These are phyloP conservation scores for Globisporangium paroecandrum DNA, from an alignment of 352 stramenopile species.

Conservation along the genomic window DNA sequence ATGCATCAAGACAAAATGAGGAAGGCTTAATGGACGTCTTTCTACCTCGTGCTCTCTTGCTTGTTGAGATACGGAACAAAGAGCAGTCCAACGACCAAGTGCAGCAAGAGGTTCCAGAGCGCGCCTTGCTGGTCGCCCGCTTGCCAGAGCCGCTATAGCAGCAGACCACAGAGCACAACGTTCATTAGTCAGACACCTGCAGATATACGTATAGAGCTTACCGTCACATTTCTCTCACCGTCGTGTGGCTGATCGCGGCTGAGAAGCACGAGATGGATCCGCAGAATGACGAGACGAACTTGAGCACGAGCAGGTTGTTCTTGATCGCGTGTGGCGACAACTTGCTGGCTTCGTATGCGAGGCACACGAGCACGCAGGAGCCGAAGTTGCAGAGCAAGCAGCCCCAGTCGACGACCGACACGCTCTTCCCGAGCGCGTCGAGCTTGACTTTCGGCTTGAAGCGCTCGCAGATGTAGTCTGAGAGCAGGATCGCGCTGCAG, in stretches of 20 bases:
- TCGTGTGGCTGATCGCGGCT: conserved; percentile 44
- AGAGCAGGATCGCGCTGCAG: conserved; percentile 53
- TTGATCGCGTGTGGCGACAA: conserved; percentile 35
- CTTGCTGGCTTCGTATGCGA: conserved; percentile 50
- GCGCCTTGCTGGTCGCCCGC: conserved; percentile 40
- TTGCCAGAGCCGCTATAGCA: conserved; percentile 42
- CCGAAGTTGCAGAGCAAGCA: conserved; percentile 56
- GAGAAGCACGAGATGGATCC: conserved; percentile 69
- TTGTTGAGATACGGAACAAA: conserved; percentile 62
- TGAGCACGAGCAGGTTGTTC: conserved; percentile 59
- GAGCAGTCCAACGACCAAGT: conserved; percentile 47
- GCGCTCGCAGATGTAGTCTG: conserved; percentile 38
- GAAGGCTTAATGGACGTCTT: background rate
- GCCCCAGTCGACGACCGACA: conserved; percentile 48
- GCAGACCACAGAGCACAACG: conserved; percentile 5
- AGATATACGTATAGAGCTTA: background rate
- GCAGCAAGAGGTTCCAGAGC: conserved; percentile 45
- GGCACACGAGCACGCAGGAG: conserved; percentile 39
- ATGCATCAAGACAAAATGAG: background rate
- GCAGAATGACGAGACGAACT: conserved; percentile 80
- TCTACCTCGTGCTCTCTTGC: conserved; percentile 27
- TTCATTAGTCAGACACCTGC: background rate
- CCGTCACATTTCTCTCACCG: conserved; percentile 25
- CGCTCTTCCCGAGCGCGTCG: conserved; percentile 5
- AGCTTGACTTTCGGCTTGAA: conserved; percentile 11